Evolutionary conservation across 1,139 yeast species (phyloP), one percentile per base, ranked within the genome.

Genomic region (Magnusiomyces sp.): DNA sequence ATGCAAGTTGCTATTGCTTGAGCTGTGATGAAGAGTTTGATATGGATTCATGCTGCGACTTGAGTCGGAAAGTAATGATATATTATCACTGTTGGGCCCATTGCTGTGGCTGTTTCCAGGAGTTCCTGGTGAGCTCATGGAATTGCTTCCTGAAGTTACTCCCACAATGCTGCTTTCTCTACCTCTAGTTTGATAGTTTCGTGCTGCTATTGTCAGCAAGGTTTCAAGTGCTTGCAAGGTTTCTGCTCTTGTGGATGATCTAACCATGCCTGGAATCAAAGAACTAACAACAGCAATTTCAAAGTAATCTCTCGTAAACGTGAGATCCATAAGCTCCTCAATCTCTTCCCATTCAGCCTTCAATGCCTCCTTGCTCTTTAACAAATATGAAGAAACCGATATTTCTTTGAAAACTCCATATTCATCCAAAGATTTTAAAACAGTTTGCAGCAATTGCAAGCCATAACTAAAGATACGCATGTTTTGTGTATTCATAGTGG

Each of bases 261-360:
- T 68, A 46, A 79, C 77, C 50, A 86, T 67, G 0, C 95, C 95
- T 59, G 77, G 80, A 1, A 79, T 69, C 32, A 81, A 67, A 13
- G 77, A 63, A 46, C 74, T 72, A 45, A 80, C 68, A 20, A 86
- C 62, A 27, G 80, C 72, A 36, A 74, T 72, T 50, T 84, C 82
- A 58, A 84, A 75, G 59, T 77, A 80, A 2, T 70, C 71, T 1
- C 40, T 52, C 19, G 55, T 51, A 31, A 83, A 64, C 23, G 65
- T 60, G 31, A 79, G 62, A 2, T 69, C 71, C 46, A 74, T 74
- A 16, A 70, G 53, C 0, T 60, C 58, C 58, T 83, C 92, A 55
- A 76, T 68, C 10, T 71, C 66, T 1, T 68, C 62, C 49, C 83
- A 59, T 39, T 69, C 65, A 1, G 72, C 70, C 23, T 70, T 76